These are phyloP conservation scores for Botrytis galanthina DNA, from an alignment of 2,329 filamentous ascomycete species.

Conservation along the genomic window DNA sequence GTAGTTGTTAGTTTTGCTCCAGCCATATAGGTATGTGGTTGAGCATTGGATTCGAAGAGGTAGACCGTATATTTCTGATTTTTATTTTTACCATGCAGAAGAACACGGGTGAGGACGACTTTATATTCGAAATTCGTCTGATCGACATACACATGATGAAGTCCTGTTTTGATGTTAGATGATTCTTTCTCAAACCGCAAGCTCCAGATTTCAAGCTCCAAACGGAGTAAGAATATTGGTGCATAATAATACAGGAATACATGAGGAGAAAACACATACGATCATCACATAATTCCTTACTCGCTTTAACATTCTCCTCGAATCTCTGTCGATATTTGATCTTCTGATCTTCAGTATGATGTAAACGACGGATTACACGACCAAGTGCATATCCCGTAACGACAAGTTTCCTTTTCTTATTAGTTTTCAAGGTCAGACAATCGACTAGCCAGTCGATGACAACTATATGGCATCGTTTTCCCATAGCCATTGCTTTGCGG, in stretches of 20 bases:
- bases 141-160: constrained; percentile 67
- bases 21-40: constrained; percentile 60
- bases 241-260: neutral
- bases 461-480: constrained; percentile 44
- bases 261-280: constrained; percentile 42
- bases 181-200: constrained; percentile 9
- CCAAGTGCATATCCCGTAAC: constrained; percentile 30
- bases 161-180: constrained; percentile 42
- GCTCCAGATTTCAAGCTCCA: neutral
- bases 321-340: constrained; percentile 39
- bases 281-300: constrained; percentile 48
- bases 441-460: constrained; percentile 48
- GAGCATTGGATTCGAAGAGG: constrained; percentile 63
- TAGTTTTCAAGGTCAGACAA: constrained; percentile 36
- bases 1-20: constrained; percentile 48
- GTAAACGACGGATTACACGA: constrained; percentile 26
- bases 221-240: neutral
- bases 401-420: constrained; percentile 32
- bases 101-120: constrained; percentile 57
- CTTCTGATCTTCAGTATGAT: constrained; percentile 42
- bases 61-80: constrained; percentile 60
- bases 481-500: constrained; percentile 40
- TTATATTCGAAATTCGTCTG: constrained; percentile 61
- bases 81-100: constrained; percentile 43
- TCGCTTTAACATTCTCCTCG: constrained; percentile 38